Conservation (phyloP, 1,284 basidiomycete genomes). For the Ganoderma boninense region DNA sequence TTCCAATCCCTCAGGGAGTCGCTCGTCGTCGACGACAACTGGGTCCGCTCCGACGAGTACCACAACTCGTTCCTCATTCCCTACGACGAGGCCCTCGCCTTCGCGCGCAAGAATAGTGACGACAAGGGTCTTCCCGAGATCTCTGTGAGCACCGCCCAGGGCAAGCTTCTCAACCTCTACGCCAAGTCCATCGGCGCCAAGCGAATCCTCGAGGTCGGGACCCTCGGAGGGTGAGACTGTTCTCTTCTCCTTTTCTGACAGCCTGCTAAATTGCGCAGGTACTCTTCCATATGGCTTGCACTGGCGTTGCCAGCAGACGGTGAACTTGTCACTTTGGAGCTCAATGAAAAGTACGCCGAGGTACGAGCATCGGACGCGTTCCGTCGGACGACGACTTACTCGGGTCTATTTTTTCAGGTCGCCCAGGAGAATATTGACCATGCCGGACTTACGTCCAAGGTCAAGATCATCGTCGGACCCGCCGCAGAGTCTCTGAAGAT, state of each 20-base stretch:
- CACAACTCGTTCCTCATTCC: conserved; percentile 63
- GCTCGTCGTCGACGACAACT: conserved; percentile 44
- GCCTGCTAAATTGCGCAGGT: conserved; percentile 43
- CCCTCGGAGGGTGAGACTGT: conserved; percentile 61
- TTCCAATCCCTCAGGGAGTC: conserved; percentile 7
- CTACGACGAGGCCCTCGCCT: conserved; percentile 54
- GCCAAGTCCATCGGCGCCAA: conserved; percentile 58
- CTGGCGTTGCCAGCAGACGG: conserved; percentile 64
- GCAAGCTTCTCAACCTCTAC: conserved; percentile 62
- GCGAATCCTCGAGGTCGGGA: conserved; percentile 66
- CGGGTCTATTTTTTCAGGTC: conserved; percentile 48
- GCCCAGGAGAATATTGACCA: conserved; percentile 58
- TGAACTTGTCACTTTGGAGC: conserved; percentile 57
- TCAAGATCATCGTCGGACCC: conserved; percentile 58
- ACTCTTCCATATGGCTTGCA: conserved; percentile 69
- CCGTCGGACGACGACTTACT: not conserved
- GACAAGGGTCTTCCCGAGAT: conserved; percentile 59
- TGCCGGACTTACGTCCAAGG: conserved; percentile 56
- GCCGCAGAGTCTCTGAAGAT: conserved; percentile 55
- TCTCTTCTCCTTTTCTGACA: conserved; percentile 12
- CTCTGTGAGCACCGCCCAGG: conserved; percentile 62
- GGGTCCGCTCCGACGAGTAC: conserved; percentile 61
- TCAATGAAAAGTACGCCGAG: conserved; percentile 56
- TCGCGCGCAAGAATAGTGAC: conserved; percentile 50
- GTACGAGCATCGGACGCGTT: conserved; percentile 38